Percentiles rank a stretch among this genome's conserved stretches.
phyloP scores from a whole-genome alignment of 257 asterid genomes.

The Solanum infundibuliforme region DNA sequence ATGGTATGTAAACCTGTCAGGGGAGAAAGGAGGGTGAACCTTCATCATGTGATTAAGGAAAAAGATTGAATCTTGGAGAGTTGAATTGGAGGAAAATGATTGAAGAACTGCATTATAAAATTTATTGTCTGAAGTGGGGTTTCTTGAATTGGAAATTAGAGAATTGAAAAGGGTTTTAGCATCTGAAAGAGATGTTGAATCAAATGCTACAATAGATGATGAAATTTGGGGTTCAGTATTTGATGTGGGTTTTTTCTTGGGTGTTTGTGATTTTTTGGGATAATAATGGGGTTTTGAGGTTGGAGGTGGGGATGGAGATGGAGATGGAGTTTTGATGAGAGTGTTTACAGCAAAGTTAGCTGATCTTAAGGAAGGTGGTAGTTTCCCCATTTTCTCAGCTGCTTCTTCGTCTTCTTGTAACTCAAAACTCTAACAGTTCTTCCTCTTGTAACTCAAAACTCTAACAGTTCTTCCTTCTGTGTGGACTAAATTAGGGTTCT shows the following conservation, averaged over 20 bases:
- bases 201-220: conserved; percentile 31
- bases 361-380: conserved; percentile 43
- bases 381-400: conserved; percentile 40
- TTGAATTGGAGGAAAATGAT: conserved; percentile 52
- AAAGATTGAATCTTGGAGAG: conserved; percentile 66
- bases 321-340: conserved; percentile 22
- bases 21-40: conserved; percentile 64
- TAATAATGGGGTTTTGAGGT: conserved; percentile 10
- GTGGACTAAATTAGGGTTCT: conserved; percentile 34
- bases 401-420: not conserved
- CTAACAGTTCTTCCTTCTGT: not conserved
- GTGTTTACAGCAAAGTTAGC: conserved; percentile 24
- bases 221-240: conserved; percentile 1
- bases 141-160: conserved; percentile 35
- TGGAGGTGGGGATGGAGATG: not conserved
- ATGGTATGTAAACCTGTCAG: conserved; percentile 60
- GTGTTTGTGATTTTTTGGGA: conserved; percentile 5
- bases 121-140: conserved; percentile 40
- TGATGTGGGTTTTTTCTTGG: conserved; percentile 12
- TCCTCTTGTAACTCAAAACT: not conserved
- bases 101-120: conserved; percentile 53
- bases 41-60: conserved; percentile 77
- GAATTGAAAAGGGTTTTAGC: conserved; percentile 73
- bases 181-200: conserved; percentile 53
- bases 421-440: too few species aligned